phyloP scores from a whole-genome alignment of 192 early-diverging fungal genomes.

The Coemansia reversa region DNA sequence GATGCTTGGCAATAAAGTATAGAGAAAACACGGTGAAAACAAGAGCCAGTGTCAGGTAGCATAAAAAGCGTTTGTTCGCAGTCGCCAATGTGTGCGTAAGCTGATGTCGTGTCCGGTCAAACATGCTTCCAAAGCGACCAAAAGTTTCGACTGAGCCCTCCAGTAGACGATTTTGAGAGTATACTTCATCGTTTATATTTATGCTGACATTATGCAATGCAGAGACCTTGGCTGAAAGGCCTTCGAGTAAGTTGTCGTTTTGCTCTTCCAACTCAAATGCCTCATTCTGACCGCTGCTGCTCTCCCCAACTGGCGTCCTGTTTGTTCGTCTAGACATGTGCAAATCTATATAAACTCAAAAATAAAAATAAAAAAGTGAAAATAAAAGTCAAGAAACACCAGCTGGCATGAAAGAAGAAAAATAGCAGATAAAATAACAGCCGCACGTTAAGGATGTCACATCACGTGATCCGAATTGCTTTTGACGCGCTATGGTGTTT shows the following conservation, averaged over 20 bases:
- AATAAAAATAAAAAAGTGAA: background rate
- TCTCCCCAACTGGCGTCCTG: constrained; percentile 31
- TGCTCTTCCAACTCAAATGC: constrained; percentile 52
- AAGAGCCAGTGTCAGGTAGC: constrained; percentile 38
- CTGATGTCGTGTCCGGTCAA: constrained; percentile 41
- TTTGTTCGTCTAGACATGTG: constrained; percentile 41
- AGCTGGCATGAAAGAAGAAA: too few species aligned
- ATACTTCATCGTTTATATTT: constrained; percentile 45
- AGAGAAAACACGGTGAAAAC: constrained; percentile 35
- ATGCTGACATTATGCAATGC: constrained; percentile 46
- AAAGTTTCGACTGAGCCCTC: constrained; percentile 41
- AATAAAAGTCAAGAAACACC: too few species aligned
- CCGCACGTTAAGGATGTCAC: too few species aligned
- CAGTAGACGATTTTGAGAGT: constrained; percentile 45
- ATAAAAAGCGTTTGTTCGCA: constrained; percentile 40
- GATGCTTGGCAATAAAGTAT: constrained; percentile 41
- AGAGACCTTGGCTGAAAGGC: constrained; percentile 45
- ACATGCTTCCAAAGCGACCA: constrained; percentile 49
- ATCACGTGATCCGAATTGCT: too few species aligned
- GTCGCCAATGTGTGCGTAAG: constrained; percentile 46
- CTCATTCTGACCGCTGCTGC: constrained; percentile 23
- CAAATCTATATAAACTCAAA: background rate
- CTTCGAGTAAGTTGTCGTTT: constrained; percentile 42
- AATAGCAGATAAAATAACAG: too few species aligned
- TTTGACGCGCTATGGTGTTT: too few species aligned